Conservation (phyloP, 2,329 filamentous ascomycete genomes). For the Fusarium hostae region DNA sequence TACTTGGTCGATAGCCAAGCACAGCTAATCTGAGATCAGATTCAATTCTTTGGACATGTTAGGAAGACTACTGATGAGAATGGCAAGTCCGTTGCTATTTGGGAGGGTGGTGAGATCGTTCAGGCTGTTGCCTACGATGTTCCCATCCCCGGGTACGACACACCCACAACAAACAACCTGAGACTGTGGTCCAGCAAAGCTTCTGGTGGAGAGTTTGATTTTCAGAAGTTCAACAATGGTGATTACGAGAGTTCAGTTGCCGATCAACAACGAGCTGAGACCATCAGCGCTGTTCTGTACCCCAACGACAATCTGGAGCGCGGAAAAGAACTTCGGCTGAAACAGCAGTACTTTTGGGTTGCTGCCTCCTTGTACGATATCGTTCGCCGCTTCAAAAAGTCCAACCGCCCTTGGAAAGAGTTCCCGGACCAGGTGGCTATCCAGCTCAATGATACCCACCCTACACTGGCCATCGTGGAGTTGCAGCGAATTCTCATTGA, state of each 20-base stretch:
- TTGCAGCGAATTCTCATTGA: slow-evolving; percentile 93
- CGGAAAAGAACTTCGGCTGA: slow-evolving; percentile 95
- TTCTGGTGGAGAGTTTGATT: slow-evolving; percentile 96
- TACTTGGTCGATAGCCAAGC: not conserved
- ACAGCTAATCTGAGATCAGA: slow-evolving; percentile 53
- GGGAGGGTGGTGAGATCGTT: slow-evolving; percentile 95
- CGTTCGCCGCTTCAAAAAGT: slow-evolving; percentile 97
- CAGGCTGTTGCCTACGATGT: slow-evolving; percentile 95
- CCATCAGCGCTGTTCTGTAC: slow-evolving; percentile 96
- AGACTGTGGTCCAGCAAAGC: slow-evolving; percentile 98
- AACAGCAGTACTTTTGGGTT: slow-evolving; percentile 99
- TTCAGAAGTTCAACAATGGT: slow-evolving; percentile 98
- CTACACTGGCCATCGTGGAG: slow-evolving; percentile 95
- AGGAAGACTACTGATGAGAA: slow-evolving; percentile 78
- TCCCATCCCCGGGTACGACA: slow-evolving; percentile 89
- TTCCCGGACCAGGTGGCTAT: slow-evolving; percentile 97
- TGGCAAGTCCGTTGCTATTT: slow-evolving; percentile 79
- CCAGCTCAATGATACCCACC: slow-evolving; percentile 97
- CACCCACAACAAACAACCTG: slow-evolving; percentile 93
- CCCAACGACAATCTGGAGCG: slow-evolving; percentile 97
- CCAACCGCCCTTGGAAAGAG: slow-evolving; percentile 87
- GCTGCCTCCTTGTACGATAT: slow-evolving; percentile 96
- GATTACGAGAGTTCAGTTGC: slow-evolving; percentile 98
- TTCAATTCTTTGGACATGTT: slow-evolving; percentile 94
- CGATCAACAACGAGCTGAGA: slow-evolving; percentile 99